Percentiles rank a stretch among this genome's conserved stretches.
phyloP scores from a whole-genome alignment of 2,329 filamentous ascomycete genomes.

The Sporothrix mexicana region DNA sequence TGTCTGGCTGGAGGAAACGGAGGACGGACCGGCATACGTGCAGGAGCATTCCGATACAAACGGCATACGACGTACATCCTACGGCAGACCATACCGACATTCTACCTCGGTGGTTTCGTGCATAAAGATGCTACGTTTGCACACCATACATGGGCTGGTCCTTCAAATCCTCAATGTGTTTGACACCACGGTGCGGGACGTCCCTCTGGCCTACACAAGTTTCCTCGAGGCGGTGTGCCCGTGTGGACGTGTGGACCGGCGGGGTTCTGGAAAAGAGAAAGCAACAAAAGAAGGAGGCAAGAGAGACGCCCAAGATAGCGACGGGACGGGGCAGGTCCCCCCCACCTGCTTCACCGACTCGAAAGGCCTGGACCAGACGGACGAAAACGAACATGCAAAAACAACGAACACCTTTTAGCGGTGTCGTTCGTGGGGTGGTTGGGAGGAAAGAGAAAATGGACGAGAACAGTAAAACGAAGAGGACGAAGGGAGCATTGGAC shows the following conservation, averaged over 20 bases:
- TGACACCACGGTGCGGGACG: not conserved
- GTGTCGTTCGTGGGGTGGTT: slow-evolving; percentile 28
- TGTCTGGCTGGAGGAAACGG: not conserved
- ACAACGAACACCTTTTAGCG: slow-evolving; percentile 5
- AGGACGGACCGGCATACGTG: too few species aligned
- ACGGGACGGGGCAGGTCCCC: not conserved
- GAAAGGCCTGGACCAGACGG: not conserved
- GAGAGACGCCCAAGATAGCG: slow-evolving; percentile 4
- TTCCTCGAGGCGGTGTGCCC: slow-evolving; percentile 18
- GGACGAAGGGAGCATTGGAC: not conserved
- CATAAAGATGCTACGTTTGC: not conserved
- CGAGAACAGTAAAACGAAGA: not conserved
- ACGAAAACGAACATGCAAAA: not conserved
- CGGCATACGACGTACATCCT: not conserved
- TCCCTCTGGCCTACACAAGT: not conserved
- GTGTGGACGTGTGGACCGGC: slow-evolving; percentile 16
- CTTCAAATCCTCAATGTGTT: too few species aligned
- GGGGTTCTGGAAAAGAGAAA: not conserved
- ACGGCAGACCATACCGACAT: not conserved
- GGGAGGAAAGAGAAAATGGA: not conserved
- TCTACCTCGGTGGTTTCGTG: not conserved
- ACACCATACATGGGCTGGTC: not conserved
- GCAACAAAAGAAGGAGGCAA: too few species aligned
- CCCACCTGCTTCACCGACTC: slow-evolving; percentile 9
- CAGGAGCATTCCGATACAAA: not conserved